A percentile compares a stretch with the other conserved stretches of the same genome.
Evolutionary conservation across 192 early-diverging fungal species (phyloP).

Genomic region (Podochytrium sp.): DNA sequence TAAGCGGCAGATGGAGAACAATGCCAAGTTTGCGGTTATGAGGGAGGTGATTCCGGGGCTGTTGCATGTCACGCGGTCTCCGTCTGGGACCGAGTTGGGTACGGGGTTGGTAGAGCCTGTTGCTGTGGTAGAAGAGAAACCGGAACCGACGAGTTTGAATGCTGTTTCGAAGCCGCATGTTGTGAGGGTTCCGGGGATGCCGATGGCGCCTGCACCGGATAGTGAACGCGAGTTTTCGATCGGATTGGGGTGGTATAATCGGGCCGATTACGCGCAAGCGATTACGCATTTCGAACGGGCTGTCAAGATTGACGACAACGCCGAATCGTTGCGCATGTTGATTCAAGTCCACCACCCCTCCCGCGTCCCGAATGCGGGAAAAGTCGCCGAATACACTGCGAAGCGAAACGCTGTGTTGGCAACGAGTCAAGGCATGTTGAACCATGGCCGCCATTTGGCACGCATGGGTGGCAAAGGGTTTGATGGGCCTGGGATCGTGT

Average conservation of each 20-base stretch:
- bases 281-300: slow-evolving; percentile 23
- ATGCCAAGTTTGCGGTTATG: slow-evolving; percentile 7
- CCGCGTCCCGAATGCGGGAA: slow-evolving; percentile 20
- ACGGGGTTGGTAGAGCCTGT: background rate
- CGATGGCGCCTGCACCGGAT: background rate
- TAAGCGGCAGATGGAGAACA: slow-evolving; percentile 17
- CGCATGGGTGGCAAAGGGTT: background rate
- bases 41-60: background rate
- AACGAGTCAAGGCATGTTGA: slow-evolving; percentile 28
- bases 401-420: slow-evolving; percentile 3
- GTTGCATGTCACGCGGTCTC: no score
- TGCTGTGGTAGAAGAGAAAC: background rate
- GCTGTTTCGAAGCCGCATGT: background rate
- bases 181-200: background rate
- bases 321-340: slow-evolving; percentile 25
- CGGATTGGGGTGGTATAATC: background rate
- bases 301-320: slow-evolving; percentile 24
- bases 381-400: slow-evolving; percentile 26
- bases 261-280: background rate
- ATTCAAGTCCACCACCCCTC: slow-evolving; percentile 17
- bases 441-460: slow-evolving; percentile 22
- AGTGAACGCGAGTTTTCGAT: slow-evolving; percentile 13
- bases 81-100: no score
- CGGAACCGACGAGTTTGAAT: background rate
- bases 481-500: slow-evolving; percentile 28